Conservation (phyloP, 805 yeast genomes). For the Hanseniaspora meyeri region DNA sequence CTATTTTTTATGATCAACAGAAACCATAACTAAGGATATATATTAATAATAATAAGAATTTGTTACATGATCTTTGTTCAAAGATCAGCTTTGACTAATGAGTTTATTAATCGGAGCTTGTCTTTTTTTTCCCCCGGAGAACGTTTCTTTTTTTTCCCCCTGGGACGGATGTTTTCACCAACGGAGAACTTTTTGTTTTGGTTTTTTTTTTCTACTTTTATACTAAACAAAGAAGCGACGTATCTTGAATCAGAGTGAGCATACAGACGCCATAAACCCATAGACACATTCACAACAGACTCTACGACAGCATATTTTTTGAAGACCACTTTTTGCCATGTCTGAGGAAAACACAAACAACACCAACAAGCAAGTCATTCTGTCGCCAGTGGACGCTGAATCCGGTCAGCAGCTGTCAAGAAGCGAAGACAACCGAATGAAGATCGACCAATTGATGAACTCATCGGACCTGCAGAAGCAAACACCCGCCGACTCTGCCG, state of each 20-base stretch:
- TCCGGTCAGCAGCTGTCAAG: not conserved
- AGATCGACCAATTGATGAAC: conserved; percentile 1
- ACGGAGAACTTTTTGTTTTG: conserved; percentile 9
- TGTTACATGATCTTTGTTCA: not conserved
- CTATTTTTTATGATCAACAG: not conserved
- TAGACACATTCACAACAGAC: too few species aligned
- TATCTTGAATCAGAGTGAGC: too few species aligned
- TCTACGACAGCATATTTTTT: too few species aligned
- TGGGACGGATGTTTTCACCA: not conserved
- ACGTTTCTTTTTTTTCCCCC: not conserved
- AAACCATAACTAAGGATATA: not conserved
- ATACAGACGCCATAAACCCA: too few species aligned
- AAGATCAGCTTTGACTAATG: too few species aligned
- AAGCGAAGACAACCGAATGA: not conserved
- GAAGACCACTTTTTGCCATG: not conserved
- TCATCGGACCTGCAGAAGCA: not conserved
- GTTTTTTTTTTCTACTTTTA: too few species aligned
- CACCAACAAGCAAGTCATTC: not conserved
- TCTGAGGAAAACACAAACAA: not conserved
- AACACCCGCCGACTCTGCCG: not conserved
- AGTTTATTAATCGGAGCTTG: not conserved
- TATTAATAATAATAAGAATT: too few species aligned
- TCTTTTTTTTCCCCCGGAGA: not conserved
- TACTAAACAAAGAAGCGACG: too few species aligned
- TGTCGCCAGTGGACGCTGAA: not conserved